Conservation (phyloP, 2,329 filamentous ascomycete species). For the Colletotrichum salicis region DNA sequence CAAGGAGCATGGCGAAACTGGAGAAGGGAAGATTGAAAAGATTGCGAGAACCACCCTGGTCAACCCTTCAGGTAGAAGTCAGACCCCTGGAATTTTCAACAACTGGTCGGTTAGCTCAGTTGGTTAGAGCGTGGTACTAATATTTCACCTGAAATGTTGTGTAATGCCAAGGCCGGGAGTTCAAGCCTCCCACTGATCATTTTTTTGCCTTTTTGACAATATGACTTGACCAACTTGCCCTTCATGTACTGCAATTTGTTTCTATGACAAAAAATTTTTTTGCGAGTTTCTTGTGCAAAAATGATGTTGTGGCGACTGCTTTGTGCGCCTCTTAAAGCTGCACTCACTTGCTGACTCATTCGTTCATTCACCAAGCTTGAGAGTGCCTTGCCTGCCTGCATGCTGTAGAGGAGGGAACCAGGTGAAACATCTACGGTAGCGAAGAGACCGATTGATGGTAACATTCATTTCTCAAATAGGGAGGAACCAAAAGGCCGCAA, state of each 20-base stretch:
- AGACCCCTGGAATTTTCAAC: fast-evolving
- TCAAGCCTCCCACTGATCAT: slow-evolving; percentile 22
- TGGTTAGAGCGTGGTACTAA: slow-evolving; percentile 24
- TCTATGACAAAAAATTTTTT: no score
- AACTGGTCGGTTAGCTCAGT: slow-evolving; percentile 29
- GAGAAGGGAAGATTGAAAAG: no score
- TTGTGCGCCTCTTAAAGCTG: no score
- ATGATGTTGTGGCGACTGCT: no score
- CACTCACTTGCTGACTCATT: background rate
- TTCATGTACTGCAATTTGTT: no score
- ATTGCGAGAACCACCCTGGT: no score
- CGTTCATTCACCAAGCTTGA: background rate
- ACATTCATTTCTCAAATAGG: background rate
- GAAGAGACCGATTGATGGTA: background rate
- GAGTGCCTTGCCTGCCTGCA: background rate
- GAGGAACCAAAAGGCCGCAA: no score
- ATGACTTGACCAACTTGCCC: no score
- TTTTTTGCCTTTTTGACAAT: fast-evolving
- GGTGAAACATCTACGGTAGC: background rate
- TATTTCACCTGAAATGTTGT: background rate
- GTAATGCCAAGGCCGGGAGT: slow-evolving; percentile 24
- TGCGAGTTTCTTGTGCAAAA: no score
- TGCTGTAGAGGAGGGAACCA: background rate
- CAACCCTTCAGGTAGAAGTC: no score
- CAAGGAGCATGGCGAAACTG: no score